A percentile compares a stretch with the other conserved stretches of the same genome.
Conservation (phyloP, 495 filamentous ascomycete genomes). For the Pseudoneurospora amorphoporcata region DNA sequence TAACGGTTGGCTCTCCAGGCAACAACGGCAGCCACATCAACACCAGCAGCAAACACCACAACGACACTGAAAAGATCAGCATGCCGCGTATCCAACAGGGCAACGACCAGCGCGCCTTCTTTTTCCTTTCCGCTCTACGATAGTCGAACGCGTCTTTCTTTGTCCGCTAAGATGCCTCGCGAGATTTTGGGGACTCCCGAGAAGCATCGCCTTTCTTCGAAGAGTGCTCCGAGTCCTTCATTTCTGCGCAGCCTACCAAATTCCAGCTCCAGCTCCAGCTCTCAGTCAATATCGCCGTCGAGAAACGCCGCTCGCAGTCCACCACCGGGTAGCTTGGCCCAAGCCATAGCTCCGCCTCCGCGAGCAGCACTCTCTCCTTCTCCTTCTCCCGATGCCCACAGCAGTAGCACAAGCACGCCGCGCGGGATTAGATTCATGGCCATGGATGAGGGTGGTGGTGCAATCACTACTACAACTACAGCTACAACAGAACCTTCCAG, state of each 20-base stretch:
- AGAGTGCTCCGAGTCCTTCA: neutral
- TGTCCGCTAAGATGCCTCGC: neutral
- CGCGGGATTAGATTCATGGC: neutral
- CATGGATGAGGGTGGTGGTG: neutral
- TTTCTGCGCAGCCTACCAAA: neutral
- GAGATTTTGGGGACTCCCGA: neutral
- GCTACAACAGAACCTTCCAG: neutral
- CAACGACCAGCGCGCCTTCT: neutral
- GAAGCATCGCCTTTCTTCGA: neutral
- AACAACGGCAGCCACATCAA: neutral
- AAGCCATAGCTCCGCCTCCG: neutral
- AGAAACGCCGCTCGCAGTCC: neutral
- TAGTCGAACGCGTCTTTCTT: neutral
- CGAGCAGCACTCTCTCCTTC: neutral
- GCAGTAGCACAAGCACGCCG: neutral
- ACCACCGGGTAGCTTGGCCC: neutral
- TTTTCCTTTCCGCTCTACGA: neutral
- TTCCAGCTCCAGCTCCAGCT: neutral
- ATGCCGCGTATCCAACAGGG: neutral
- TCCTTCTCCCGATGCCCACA: neutral
- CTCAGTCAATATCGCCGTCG: neutral
- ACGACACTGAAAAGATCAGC: neutral
- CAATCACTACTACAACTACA: neutral
- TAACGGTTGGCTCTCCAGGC: neutral
- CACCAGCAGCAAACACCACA: neutral